Base-by-base conservation (phyloP, 805 yeast genomes). In the Isabelozyma rhagii region DNA sequence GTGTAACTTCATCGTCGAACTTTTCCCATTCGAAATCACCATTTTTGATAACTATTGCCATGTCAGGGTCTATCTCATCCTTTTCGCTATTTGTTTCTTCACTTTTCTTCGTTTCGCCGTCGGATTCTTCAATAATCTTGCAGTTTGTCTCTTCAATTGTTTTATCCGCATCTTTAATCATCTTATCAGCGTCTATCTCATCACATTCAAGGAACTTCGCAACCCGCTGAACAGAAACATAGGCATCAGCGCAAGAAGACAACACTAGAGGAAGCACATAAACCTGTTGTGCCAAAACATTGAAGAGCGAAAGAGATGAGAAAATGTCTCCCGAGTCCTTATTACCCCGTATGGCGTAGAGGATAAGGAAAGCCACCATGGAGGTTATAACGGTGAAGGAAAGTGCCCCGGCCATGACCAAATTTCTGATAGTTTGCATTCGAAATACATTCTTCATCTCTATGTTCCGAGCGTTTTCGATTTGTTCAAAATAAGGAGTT, bases 1-100 rank as follows among this genome's bases (percentile, higher is more conserved):
- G 8, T 8, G 14, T 34, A 15, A 52, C 47, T 15, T 50, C 48
- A 13, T 54, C 45, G n/a, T 52, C 51, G 38, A 59, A 66, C 1
- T 55, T 36, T 47, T 81, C 86, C 96, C 96, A 89, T 51, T 76
- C 75, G 59, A 88, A 89, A 1, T 75, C 64, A 10, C 83, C 94
- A 51, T 79, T 52, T 0, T 61, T 55, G 10, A 86, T 69, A 15
- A 62, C 62, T 42, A 89, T 64, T 0, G 89, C 85, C 28, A 69
- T 55, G 28, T 64, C 52, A n/a, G 34, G 14, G 15, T 39, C 41
- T 10, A 44, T 31, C 10, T 10, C 10, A 13, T 8, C 10, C 36
- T 31, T 31, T 31, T 31, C n/a, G 36, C n/a, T 34, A 14, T 14
- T 7, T 17, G n/a, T 10, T 6, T 11, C 13, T 15, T 29, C 14